Evolutionary conservation across 192 early-diverging fungal genomes (phyloP), one percentile per base, ranked within the genome.

Genomic region (Linderina pennispora): DNA sequence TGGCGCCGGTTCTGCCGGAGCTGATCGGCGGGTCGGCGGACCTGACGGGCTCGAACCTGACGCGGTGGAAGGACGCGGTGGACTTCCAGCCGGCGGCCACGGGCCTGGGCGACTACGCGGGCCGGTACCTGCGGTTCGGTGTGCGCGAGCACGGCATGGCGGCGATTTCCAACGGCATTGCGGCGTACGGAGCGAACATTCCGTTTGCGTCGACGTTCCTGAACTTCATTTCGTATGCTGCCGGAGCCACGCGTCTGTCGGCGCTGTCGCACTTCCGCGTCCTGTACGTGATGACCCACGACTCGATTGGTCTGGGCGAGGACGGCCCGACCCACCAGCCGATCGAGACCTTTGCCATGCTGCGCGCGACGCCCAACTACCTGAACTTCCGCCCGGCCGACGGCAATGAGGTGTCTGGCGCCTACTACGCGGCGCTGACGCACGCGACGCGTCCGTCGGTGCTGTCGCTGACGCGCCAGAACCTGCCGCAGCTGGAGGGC

Each of bases 241-340:
- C 77, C 36, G 90, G 92, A 28, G 86, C 92, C 28, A 81, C 89
- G 33, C 89, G 96, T 65, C 77, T 99, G 34, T 78, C 85, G 40
- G 91, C 96, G 6, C 76, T 99, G 40, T 85, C 89, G 43, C 78
- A 87, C 23, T 83, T 89, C 51, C 92, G 87, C 24, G 87, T 97
- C 46, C 60, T 99, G 48, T 97, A 96, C 77, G 85, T 99, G 55
- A 93, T 94, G 88, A 97, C 96, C 44, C 96, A 99, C 80, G 96
- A 99, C 76, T 97, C 94, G 28, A 93, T 99, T 48, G 96, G 93
- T 55, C 81, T 92, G 23, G 96, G 96, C 53, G 96, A 99, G 65
- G 96, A 99, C 75, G 96, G 96, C 4, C 96, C 94, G 23, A 99
- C 96, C 40, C 96, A 99, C 75, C 96, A 99, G 70, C 94, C 96